Evolutionary conservation across 129 eudicot genomes (phyloP).

Genomic region (Saussurea involucrata): DNA sequence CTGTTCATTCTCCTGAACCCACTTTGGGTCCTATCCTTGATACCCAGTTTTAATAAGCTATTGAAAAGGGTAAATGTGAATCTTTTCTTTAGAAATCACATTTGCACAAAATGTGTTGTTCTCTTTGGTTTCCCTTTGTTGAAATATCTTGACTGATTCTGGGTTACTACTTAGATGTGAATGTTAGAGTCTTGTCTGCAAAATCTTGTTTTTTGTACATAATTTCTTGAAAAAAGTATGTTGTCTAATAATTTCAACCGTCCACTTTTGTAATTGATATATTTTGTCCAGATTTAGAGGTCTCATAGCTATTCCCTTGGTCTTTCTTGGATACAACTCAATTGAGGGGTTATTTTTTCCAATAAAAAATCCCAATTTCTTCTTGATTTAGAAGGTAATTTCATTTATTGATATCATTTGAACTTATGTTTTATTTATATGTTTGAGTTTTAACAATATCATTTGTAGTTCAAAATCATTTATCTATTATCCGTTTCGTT

Average conservation of each 20-base stretch:
- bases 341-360: neutral
- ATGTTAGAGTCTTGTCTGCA: slow-evolving; percentile 2
- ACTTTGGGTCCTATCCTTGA: neutral
- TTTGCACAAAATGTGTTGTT: neutral
- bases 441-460: too few species aligned
- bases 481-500: too few species aligned
- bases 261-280: neutral
- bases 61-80: neutral
- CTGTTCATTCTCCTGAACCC: neutral
- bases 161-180: neutral
- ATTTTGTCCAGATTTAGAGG: slow-evolving; percentile 21
- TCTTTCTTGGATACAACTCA: slow-evolving; percentile 4
- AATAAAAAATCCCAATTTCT: neutral
- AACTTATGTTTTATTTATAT: too few species aligned
- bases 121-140: too few species aligned
- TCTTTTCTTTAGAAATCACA: neutral
- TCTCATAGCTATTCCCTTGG: neutral
- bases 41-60: neutral
- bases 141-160: neutral
- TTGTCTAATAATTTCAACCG: slow-evolving; percentile 5
- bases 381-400: slow-evolving; percentile 15
- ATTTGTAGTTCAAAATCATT: too few species aligned
- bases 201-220: neutral
- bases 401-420: slow-evolving; percentile 6
- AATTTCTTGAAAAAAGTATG: slow-evolving; percentile 9